Percentiles rank a stretch among this genome's conserved stretches.
These are phyloP conservation scores for Salvia hispanica DNA, from an alignment of 257 asterid species.

Conservation along the genomic window DNA sequence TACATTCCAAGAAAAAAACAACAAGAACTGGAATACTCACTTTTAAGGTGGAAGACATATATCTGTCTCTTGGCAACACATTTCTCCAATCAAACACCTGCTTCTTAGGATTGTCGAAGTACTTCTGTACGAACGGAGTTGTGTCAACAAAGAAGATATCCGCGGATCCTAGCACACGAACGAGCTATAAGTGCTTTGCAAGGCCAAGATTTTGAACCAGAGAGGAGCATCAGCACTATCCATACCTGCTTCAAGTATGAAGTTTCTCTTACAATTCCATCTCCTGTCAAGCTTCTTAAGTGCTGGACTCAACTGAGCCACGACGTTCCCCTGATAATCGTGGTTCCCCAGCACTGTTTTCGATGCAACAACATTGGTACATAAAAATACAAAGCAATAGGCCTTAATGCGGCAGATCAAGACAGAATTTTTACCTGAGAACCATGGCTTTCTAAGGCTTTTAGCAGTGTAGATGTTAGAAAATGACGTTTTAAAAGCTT, in stretches of 20 bases:
- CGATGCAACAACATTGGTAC: not conserved
- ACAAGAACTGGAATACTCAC: constrained; percentile 34
- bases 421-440: constrained; percentile 31
- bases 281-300: constrained; percentile 48
- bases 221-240: not conserved
- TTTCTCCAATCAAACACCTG: constrained; percentile 62
- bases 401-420: not conserved
- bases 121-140: constrained; percentile 57
- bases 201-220: not conserved
- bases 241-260: constrained; percentile 45
- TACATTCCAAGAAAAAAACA: not conserved
- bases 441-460: constrained; percentile 51
- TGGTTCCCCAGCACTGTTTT: constrained; percentile 73
- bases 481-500: constrained; percentile 34
- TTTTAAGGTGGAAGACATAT: constrained; percentile 42
- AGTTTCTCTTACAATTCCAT: constrained; percentile 65
- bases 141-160: constrained; percentile 73
- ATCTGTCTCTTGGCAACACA: constrained; percentile 50
- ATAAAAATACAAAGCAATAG: not conserved
- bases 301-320: constrained; percentile 57
- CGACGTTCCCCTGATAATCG: constrained; percentile 59
- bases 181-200: not conserved
- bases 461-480: constrained; percentile 39
- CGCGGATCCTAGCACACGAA: constrained; percentile 41
- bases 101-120: constrained; percentile 53